Conservation (phyloP, 208 protist genomes). For the Trypanosomatidae sp. region DNA sequence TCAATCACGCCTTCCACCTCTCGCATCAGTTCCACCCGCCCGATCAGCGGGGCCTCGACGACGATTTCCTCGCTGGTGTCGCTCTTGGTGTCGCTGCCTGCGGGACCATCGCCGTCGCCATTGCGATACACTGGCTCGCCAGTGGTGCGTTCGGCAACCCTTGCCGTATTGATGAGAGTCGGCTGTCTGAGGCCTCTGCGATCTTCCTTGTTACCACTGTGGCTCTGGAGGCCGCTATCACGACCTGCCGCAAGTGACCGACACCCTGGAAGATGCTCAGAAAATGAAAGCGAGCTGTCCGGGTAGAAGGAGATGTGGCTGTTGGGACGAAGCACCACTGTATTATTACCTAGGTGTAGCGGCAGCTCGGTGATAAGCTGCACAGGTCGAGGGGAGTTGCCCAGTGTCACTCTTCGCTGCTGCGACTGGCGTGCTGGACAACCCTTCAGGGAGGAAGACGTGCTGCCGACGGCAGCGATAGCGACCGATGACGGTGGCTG, state of each 20-base stretch:
- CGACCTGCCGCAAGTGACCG: background rate
- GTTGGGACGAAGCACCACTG: conserved; percentile 8
- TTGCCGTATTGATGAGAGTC: background rate
- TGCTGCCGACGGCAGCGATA: background rate
- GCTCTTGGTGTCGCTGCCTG: conserved; percentile 2
- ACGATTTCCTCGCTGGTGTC: conserved; percentile 18
- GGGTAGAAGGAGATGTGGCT: conserved; percentile 11
- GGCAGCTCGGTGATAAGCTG: conserved; percentile 9
- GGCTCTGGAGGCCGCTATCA: background rate
- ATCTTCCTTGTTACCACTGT: background rate
- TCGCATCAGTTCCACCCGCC: conserved; percentile 13
- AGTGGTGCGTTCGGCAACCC: background rate
- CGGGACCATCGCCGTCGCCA: background rate
- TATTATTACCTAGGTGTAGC: background rate
- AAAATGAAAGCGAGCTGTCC: conserved; percentile 11
- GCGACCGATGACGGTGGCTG: background rate
- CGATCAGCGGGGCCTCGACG: conserved; percentile 10
- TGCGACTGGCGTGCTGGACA: background rate
- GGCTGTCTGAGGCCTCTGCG: background rate
- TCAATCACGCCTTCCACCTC: conserved; percentile 19
- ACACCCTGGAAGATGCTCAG: background rate
- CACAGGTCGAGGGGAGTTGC: background rate
- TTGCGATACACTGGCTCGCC: background rate
- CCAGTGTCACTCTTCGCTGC: background rate
- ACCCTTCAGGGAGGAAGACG: background rate